Evolutionary conservation across 768 basidiomycete species (phyloP), one percentile per base, ranked within the genome.

Genomic region (Lentinula boryana): DNA sequence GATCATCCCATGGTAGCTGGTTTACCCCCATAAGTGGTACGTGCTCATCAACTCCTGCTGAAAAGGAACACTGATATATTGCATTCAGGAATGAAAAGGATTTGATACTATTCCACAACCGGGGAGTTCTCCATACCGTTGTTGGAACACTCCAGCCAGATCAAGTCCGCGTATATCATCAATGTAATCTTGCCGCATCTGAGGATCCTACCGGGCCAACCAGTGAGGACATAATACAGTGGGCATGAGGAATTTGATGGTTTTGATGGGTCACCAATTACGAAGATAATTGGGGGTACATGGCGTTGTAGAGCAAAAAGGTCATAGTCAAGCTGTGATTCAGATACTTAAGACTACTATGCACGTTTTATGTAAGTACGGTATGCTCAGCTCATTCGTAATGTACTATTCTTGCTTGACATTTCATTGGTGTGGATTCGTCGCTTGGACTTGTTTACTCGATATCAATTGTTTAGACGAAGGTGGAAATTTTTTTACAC

Each of bases 91-190:
- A 74, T 33, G 78, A 81, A 62, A 75, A 76, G 46, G 83, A 85
- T 63, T 72, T 86, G 35, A 80, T 84, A 3, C 65, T 87, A 35
- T 86, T 86, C 76, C 84, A 86, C 68, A 86, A 87, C 70, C 76
- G 84, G 21, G 84, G 84, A 9, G 72, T 84, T 23, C 70, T 85
- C n/a, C 85, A 86, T 65, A 74, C 80, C 1, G 84, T 85, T 51
- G 15, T 66, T 38, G 88, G 88, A 27, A 84, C 88, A 15, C 85
- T 85, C 66, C 71, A 63, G 58, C 69, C 73, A 18, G 72, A 77
- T 60, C 76, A 84, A 66, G 72, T 81, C 57, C 72, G 82, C 48
- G 73, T 76, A 27, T 82, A 82, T 70, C 80, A 82, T 61, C 81
- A 82, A 66, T 85, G 84, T 71, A 85, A 85, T 68, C 74, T 85